Conservation (phyloP, 2,329 filamentous ascomycete genomes). For the Anthostomella pinea region DNA sequence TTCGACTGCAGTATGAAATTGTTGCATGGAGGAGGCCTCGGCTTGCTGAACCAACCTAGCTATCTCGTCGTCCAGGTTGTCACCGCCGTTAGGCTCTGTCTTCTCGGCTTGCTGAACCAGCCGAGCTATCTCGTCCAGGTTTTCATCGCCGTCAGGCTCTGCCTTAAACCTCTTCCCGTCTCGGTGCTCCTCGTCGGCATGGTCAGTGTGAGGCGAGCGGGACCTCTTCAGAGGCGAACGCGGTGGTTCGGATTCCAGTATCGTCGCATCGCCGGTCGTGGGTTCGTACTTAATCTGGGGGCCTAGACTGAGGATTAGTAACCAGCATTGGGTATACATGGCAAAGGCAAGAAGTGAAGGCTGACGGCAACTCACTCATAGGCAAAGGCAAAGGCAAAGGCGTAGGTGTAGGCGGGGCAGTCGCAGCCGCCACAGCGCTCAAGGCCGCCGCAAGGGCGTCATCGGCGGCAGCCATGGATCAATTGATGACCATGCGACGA, state of each 20-base stretch:
- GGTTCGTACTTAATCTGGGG: constrained; percentile 31
- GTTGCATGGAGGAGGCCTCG: constrained; percentile 28
- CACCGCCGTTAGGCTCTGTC: constrained; percentile 18
- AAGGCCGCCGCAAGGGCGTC: constrained; percentile 31
- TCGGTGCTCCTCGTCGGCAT: constrained; percentile 12
- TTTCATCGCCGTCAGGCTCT: constrained; percentile 17
- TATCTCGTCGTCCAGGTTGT: constrained; percentile 21
- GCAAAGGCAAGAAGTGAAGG: constrained; percentile 2
- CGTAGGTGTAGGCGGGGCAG: constrained; percentile 17
- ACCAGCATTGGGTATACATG: neutral
- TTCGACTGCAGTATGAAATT: constrained; percentile 19
- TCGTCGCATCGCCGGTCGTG: constrained; percentile 20
- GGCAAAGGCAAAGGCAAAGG: too few relatives aligned
- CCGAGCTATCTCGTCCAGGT: constrained; percentile 21
- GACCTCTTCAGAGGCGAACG: constrained; percentile 28
- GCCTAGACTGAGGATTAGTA: constrained; percentile 18
- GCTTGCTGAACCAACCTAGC: constrained; percentile 31
- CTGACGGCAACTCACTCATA: constrained; percentile 17
- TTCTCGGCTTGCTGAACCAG: constrained; percentile 28
- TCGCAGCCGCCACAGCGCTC: constrained; percentile 19
- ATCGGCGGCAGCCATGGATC: constrained; percentile 30
- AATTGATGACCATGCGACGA: constrained; percentile 11
- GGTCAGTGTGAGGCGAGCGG: constrained; percentile 20
- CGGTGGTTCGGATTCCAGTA: constrained; percentile 20
- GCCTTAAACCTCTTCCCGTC: constrained; percentile 31